Base-by-base conservation (phyloP, 2,329 filamentous ascomycete species). In the Colletotrichum magnum region DNA sequence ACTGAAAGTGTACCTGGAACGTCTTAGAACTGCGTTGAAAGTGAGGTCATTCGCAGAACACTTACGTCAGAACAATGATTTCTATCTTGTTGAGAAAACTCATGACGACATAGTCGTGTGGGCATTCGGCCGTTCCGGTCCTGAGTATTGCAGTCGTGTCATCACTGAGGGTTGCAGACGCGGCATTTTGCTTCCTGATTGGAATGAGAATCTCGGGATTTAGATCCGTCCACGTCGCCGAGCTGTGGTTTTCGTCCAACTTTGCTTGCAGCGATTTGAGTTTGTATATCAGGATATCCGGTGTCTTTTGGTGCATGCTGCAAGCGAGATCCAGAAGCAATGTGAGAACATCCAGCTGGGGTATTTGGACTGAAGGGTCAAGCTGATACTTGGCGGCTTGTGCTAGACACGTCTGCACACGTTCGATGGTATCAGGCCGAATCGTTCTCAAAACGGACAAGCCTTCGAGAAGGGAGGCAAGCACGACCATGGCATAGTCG, bases 371-470 rank as follows among this genome's bases (percentile, higher is more conserved):
- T n/a, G 87, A 84, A 1, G 87, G 84, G 47, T 93, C 88, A 12
- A 93, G 83, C 75, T 95, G 93, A 62, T 91, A 87, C 73, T 91
- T 93, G 68, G 91, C 85, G 6, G 90, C 92, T 58, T 91, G 87
- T n/a, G 93, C 93, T 72, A 95, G 87, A 60, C 92, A 93, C 52
- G 87, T 85, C 74, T 94, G 92, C 39, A 93, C 89, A 68, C 91
- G 87, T 71, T 93, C 89, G n/a, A 92, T 81, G 69, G 88, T 87
- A 69, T 94, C 92, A 10, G 89, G 83, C 59, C 89, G 89, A 69
- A 86, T 86, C 7, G 87, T 88, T 70, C 89, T 89, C 57, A 95
- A 82, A 71, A 94, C 88, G 1, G 91, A 86, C 58, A 94, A 84
- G 0, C 91, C 92, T 77, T 94, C 92, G 6, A 94, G 81, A 4